Base-by-base conservation (phyloP, 192 early-diverging fungal genomes). In the Gamsiella multidivaricata region DNA sequence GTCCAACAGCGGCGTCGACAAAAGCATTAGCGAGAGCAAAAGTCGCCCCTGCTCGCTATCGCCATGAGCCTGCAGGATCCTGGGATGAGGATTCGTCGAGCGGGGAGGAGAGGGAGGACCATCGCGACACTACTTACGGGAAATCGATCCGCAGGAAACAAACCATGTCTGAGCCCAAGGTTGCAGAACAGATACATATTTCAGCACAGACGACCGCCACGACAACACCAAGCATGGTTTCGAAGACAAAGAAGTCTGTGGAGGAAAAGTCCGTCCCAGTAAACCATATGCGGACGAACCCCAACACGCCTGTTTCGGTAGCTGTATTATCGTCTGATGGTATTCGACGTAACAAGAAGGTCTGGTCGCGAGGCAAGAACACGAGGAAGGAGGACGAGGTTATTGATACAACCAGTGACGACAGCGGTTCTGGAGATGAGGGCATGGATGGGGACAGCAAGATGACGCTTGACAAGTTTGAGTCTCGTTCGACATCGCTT, bases 301-400 rank as follows among this genome's bases (percentile, higher is more conserved):
- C 51, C 9, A 28, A 22, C 18, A 31, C 5, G 26, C 58, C 58
- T 4, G 22, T 47, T 8, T 60, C 45, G 17, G 29, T 33, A 15
- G 14, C 43, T 32, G 32, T 45, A 7, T 14, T 51, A 33, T 31
- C 42, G 14, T 3, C 15, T 8, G 59, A 47, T 5, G 50, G 50
- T 53, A 29, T 34, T 42, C 69, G 69, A 43, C 69, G 69, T 2
- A 61, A 50, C 51, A 70, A 70, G 50, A 70, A 70, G 43, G 5
- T 47, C 26, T 70, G 69, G 69, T 43, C 51, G 18, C 50, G 69
- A 8, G 69, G 69, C 18, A 70, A 59, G 37, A 70, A 70, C 25
- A 23, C 69, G 18, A 70, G 69, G 22, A 70, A 70, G 43, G 69
- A 70, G 56, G 69, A 70, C 29, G 59, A 61, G 22, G 69, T 70